phyloP scores from a whole-genome alignment of 805 yeast genomes.

The Metschnikowia chrysomelidarum region DNA sequence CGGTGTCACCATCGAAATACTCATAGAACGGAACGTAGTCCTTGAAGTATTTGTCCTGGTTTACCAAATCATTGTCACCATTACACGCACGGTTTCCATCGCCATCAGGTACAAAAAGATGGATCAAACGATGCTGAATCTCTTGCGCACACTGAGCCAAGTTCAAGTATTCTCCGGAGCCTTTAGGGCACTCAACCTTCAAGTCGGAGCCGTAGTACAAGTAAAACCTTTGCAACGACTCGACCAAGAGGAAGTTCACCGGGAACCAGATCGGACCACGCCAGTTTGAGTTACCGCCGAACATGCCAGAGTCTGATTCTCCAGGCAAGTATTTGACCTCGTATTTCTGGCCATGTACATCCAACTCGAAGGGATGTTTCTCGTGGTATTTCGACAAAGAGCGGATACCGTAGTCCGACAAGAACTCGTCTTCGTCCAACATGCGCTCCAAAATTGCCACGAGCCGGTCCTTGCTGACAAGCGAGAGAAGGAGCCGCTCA shows the following conservation, averaged over 20 bases:
- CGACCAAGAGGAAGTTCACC: slow-evolving; percentile 79
- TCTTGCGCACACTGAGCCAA: slow-evolving; percentile 90
- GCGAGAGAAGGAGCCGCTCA: slow-evolving; percentile 72
- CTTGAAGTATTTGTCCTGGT: slow-evolving; percentile 65
- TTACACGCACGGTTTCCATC: slow-evolving; percentile 72
- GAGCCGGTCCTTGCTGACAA: slow-evolving; percentile 79
- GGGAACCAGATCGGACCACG: slow-evolving; percentile 98
- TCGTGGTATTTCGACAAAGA: slow-evolving; percentile 86
- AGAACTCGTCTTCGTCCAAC: slow-evolving; percentile 84
- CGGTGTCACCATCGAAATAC: slow-evolving; percentile 92
- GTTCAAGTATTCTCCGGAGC: slow-evolving; percentile 72
- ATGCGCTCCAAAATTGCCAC: slow-evolving; percentile 70
- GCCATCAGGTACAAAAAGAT: slow-evolving; percentile 67
- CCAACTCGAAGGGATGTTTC: slow-evolving; percentile 79
- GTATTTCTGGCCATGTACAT: slow-evolving; percentile 72
- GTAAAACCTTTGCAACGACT: slow-evolving; percentile 82
- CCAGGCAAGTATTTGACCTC: slow-evolving; percentile 78
- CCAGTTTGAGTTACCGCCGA: slow-evolving; percentile 97
- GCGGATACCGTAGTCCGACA: slow-evolving; percentile 82
- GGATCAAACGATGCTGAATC: slow-evolving; percentile 80
- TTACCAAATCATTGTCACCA: slow-evolving; percentile 55
- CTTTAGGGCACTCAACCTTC: slow-evolving; percentile 85
- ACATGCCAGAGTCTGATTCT: slow-evolving; percentile 88
- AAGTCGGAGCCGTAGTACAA: slow-evolving; percentile 84
- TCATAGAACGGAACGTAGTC: slow-evolving; percentile 81